These are phyloP conservation scores for Pythium pyrilobum DNA, from an alignment of 352 stramenopile species.

Conservation along the genomic window DNA sequence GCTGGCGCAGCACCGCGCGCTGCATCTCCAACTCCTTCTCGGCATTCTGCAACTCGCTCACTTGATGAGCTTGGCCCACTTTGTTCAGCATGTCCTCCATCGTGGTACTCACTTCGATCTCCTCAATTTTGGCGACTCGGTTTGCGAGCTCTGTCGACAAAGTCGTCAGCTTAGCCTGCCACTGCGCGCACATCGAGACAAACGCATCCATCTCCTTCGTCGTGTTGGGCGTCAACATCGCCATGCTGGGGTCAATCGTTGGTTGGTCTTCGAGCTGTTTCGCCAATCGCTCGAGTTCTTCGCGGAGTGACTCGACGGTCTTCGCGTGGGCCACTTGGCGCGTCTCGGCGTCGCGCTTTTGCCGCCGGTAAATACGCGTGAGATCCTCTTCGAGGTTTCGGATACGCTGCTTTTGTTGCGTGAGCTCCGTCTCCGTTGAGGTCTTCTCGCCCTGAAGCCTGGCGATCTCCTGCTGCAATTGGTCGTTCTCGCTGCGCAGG, in stretches of 20 bases:
- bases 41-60: constrained; percentile 4
- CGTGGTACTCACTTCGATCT: constrained; percentile 27
- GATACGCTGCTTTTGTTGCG: constrained; percentile 19
- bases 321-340: constrained; percentile 14
- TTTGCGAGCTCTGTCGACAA: constrained; percentile 17
- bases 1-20: background rate
- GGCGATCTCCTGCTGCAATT: constrained; percentile 19
- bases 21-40: constrained; percentile 18
- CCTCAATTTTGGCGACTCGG: constrained; percentile 18
- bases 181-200: constrained; percentile 25
- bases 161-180: constrained; percentile 20
- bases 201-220: constrained; percentile 30
- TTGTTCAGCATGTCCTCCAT: constrained; percentile 28
- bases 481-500: constrained; percentile 32
- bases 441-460: constrained; percentile 14
- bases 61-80: constrained; percentile 21
- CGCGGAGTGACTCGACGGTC: constrained; percentile 13
- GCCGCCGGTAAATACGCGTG: constrained; percentile 28
- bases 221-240: constrained; percentile 7
- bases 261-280: constrained; percentile 17
- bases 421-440: constrained; percentile 11
- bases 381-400: constrained; percentile 36
- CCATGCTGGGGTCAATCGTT: background rate
- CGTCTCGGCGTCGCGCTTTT: constrained; percentile 27
- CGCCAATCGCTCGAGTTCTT: constrained; percentile 5